Percentiles rank a stretch among this genome's conserved stretches.
Evolutionary conservation across 2,329 filamentous ascomycete species (phyloP).

Genomic region (Myriosclerotinia duriaeana): DNA sequence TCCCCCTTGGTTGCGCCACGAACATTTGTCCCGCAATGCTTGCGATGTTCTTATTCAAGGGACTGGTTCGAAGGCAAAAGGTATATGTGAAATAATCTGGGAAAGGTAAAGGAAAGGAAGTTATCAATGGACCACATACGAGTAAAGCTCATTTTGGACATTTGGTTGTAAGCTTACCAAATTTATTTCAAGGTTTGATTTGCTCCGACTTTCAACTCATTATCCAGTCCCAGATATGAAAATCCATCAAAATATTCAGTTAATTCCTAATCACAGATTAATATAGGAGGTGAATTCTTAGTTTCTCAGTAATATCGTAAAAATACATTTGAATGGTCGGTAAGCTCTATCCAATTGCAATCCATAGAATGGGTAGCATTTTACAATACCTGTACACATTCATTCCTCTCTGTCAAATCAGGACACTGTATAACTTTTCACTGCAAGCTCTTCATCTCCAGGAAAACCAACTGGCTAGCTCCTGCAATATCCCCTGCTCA

Average conservation of each 20-base stretch:
- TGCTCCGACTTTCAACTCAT: not conserved
- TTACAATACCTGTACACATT: conserved; percentile 54
- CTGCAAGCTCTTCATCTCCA: conserved; percentile 55
- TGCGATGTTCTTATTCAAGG: not conserved
- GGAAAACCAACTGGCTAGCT: conserved; percentile 35
- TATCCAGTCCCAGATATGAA: not conserved
- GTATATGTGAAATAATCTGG: conserved; percentile 53
- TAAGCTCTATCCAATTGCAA: conserved; percentile 16
- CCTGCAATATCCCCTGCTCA: conserved; percentile 41
- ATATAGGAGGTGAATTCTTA: conserved; percentile 34
- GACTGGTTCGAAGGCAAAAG: conserved; percentile 38
- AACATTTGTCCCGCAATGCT: not conserved
- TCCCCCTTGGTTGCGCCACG: not conserved
- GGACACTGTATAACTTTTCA: conserved; percentile 59
- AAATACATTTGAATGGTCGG: conserved; percentile 46
- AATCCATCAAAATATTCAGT: not conserved
- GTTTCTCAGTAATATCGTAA: conserved; percentile 20
- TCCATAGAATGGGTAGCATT: conserved; percentile 51
- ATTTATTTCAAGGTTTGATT: conserved; percentile 31
- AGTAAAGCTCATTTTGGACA: conserved; percentile 54
- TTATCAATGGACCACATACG: not conserved
- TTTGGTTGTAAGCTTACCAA: conserved; percentile 52
- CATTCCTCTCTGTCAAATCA: conserved; percentile 49
- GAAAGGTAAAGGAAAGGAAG: not conserved
- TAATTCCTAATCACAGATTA: not conserved